Conservation (phyloP, 768 basidiomycete species). For the Lentinula sp. region DNA sequence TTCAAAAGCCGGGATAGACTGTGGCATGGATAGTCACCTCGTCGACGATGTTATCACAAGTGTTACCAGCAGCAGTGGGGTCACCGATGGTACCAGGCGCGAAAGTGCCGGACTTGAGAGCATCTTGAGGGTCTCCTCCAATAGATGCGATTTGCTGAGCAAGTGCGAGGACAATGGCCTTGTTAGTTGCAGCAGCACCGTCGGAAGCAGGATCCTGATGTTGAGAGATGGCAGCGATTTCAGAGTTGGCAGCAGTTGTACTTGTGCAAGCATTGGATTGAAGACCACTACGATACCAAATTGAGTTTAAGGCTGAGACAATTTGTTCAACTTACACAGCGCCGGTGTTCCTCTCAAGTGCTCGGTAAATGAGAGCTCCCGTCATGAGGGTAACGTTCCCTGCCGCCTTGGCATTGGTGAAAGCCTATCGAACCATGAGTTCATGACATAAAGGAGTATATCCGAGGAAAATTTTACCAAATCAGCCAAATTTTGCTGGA, state of each 20-base stretch:
- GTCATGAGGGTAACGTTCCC: slow-evolving; percentile 51
- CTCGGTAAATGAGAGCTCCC: slow-evolving; percentile 55
- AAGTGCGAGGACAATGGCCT: slow-evolving; percentile 54
- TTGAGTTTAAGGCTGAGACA: background rate
- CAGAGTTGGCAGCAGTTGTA: slow-evolving; percentile 52
- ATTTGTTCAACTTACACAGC: background rate
- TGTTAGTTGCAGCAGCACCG: slow-evolving; percentile 54
- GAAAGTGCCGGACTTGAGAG: slow-evolving; percentile 57
- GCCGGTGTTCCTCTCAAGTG: slow-evolving; percentile 62
- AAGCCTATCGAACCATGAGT: slow-evolving; percentile 55
- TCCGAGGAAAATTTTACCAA: background rate
- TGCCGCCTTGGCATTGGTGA: slow-evolving; percentile 65
- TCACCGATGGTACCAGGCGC: slow-evolving; percentile 49
- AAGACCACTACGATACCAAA: slow-evolving; percentile 30
- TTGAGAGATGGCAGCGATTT: slow-evolving; percentile 59
- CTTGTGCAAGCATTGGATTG: slow-evolving; percentile 43
- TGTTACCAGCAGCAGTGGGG: slow-evolving; percentile 40
- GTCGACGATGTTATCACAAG: slow-evolving; percentile 49
- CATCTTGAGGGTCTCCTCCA: slow-evolving; percentile 55
- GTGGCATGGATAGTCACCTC: background rate
- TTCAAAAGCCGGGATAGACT: too few relatives aligned
- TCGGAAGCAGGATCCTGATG: slow-evolving; percentile 63
- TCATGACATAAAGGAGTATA: background rate
- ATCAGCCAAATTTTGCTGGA: slow-evolving; percentile 42
- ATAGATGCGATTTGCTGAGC: slow-evolving; percentile 60